phyloP scores from a whole-genome alignment of 2,329 filamentous ascomycete genomes.

The Onygenales sp. region DNA sequence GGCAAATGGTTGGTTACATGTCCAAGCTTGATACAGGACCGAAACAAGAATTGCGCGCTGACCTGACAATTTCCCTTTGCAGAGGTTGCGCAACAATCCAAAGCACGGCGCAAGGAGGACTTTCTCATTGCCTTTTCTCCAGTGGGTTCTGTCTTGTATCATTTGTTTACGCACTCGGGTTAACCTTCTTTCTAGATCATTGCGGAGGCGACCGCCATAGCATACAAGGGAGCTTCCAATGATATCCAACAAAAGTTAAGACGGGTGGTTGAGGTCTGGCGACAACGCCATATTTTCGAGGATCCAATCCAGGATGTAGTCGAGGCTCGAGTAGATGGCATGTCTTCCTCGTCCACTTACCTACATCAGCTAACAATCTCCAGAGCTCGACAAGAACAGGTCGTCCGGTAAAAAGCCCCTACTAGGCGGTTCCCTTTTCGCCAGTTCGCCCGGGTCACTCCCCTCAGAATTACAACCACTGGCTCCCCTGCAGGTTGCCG shows the following conservation, averaged over 20 bases:
- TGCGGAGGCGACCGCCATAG: conserved; percentile 78
- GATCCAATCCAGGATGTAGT: conserved; percentile 67
- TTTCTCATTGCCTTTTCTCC: conserved; percentile 89
- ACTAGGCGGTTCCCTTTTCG: conserved; percentile 63
- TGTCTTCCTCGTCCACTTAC: conserved; percentile 13
- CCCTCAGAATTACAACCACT: conserved; percentile 70
- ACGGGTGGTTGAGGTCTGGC: conserved; percentile 91
- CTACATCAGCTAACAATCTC: conserved; percentile 5
- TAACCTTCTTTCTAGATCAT: conserved; percentile 49
- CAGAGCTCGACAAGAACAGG: conserved; percentile 49
- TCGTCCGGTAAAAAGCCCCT: conserved; percentile 45
- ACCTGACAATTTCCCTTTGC: conserved; percentile 5
- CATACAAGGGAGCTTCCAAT: conserved; percentile 78
- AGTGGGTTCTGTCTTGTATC: conserved; percentile 27
- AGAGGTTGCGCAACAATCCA: conserved; percentile 96
- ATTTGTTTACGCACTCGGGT: conserved; percentile 1
- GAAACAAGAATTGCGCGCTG: not conserved
- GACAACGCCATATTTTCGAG: conserved; percentile 76
- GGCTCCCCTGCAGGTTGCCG: conserved; percentile 61
- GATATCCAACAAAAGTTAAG: conserved; percentile 83
- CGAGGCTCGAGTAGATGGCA: conserved; percentile 71
- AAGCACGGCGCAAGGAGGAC: conserved; percentile 82
- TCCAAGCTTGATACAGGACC: not conserved
- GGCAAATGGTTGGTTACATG: conserved; percentile 63
- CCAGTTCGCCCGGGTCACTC: conserved; percentile 46